Evolutionary conservation across 2,329 filamentous ascomycete species (phyloP), one percentile per base, ranked within the genome.

Genomic region (Fusarium bactridioides): DNA sequence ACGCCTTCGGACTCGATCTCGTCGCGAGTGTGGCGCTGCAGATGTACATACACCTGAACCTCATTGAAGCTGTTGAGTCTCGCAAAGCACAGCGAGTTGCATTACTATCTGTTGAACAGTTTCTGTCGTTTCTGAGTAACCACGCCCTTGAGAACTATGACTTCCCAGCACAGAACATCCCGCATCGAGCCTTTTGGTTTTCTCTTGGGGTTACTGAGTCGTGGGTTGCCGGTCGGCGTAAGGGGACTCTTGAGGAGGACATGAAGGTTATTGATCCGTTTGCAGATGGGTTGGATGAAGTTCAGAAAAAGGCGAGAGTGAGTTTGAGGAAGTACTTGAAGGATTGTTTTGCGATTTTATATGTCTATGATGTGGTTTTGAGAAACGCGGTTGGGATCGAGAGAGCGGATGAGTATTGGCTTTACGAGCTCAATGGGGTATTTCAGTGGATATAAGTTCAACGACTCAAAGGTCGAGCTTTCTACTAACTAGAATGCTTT

Each of bases 321-420:
- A 3, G 11, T 0, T 0, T 67, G 8, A 38, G 10, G 12, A 58
- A 51, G 5, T 68, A 68, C 5, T 33, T 68, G 16, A 68, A 68
- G 7, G 13, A 62, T 5, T 67, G 50, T 1, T 68, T 68, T 67
- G 65, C 55, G 3, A 57, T 67, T 31, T 50, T 68, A 6, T 67
- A 68, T n/a, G 38, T 56, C 0, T 68, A 67, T 37, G 62, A 68
- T 27, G 37, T 57, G 3, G 19, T 68, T 15, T 11, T 67, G 16
- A 38, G 38, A 5, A 10, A 40, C 0, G 5, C 10, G 2, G 16
- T 41, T 8, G 27, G 33, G 12, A 1, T 1, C 0, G 12, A 18
- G 7, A 13, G 2, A 1, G 33, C 44, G 1, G 12, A 53, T 12
- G 56, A 59, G 9, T 3, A 38, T 53, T 59, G 56, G 56, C n/a